Evolutionary conservation across 2,329 filamentous ascomycete species (phyloP).

Genomic region (Calonectria pteridis): DNA sequence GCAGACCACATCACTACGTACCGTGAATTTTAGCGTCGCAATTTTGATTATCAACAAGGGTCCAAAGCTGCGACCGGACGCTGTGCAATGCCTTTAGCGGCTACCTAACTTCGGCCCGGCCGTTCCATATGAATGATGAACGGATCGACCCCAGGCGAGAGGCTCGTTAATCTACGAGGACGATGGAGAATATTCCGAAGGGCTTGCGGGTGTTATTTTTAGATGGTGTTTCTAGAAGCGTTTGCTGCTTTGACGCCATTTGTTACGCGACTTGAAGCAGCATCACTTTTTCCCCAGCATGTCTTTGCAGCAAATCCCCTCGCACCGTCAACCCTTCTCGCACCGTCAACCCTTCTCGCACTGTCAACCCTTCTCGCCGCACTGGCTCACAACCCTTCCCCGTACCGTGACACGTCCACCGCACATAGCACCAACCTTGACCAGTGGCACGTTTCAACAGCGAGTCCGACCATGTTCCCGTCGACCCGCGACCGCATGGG

Average conservation of each 20-base stretch:
- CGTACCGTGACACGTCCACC: background rate
- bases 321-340: too few species aligned
- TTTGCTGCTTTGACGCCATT: background rate
- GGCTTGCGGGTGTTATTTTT: background rate
- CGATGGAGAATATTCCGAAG: background rate
- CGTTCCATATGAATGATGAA: slow-evolving; percentile 1
- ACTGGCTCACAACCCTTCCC: background rate
- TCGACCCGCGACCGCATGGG: background rate
- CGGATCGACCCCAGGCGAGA: background rate
- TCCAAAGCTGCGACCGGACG: background rate
- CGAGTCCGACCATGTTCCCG: background rate
- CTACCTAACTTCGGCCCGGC: background rate
- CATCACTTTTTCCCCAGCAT: background rate
- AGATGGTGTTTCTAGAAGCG: background rate
- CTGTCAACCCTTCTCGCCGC: too few species aligned
- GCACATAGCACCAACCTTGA: background rate
- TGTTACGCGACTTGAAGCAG: background rate
- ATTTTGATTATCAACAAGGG: background rate
- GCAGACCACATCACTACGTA: background rate
- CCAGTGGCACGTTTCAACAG: background rate
- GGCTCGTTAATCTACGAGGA: background rate
- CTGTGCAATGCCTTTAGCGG: background rate
- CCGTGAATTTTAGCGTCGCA: background rate
- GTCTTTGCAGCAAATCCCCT: background rate
- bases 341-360: too few species aligned